phyloP scores from a whole-genome alignment of 352 stramenopile genomes.

The Blastocystis sp. region DNA sequence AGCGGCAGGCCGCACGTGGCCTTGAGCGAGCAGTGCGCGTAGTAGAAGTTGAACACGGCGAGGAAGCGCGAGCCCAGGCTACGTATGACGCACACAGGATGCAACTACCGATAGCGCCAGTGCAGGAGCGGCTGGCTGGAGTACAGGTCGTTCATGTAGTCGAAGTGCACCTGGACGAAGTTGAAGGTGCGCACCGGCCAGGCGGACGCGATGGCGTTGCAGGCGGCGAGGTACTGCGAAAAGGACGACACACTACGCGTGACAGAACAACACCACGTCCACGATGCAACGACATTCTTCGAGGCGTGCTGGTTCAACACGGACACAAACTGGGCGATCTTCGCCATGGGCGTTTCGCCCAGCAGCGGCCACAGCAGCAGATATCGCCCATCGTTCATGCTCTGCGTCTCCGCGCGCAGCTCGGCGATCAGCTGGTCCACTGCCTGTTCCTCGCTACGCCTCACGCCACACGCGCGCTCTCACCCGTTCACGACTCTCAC shows the following conservation, averaged over 20 bases:
- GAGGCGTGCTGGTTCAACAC: background rate
- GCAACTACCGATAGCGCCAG: background rate
- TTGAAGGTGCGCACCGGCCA: constrained; percentile 17
- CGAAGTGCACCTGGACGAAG: background rate
- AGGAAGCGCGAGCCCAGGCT: constrained; percentile 34
- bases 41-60: constrained; percentile 24
- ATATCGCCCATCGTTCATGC: constrained; percentile 12
- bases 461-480: background rate
- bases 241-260: constrained; percentile 16
- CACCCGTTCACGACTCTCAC: background rate
- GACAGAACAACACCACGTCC: background rate
- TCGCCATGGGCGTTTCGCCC: background rate
- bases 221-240: background rate
- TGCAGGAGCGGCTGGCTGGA: background rate
- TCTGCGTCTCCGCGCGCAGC: background rate
- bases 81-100: background rate
- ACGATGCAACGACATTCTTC: background rate
- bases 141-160: constrained; percentile 8
- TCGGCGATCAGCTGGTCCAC: background rate
- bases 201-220: background rate
- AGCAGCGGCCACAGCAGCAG: constrained; percentile 38
- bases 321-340: background rate
- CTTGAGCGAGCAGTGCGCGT: constrained; percentile 46
- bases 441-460: background rate
- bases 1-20: background rate